Conservation (phyloP, 495 filamentous ascomycete genomes). For the Talaromyces trachyspermus region DNA sequence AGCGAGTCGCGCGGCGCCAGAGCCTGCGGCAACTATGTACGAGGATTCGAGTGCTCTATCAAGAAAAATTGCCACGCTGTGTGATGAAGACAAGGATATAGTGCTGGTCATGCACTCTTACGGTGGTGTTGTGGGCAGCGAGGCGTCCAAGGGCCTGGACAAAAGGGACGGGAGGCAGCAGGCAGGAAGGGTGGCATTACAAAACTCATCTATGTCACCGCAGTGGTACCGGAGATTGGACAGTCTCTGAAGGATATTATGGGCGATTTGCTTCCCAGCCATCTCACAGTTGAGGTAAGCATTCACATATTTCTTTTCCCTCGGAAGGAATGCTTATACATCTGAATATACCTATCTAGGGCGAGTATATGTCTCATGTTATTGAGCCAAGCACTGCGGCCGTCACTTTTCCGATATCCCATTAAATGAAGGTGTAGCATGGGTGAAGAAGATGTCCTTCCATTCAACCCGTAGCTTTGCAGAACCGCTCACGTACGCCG, state of each 20-base stretch:
- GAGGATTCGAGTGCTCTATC: conserved; percentile 25
- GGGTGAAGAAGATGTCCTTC: conserved; percentile 2
- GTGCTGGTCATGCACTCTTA: conserved; percentile 32
- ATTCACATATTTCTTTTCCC: neutral
- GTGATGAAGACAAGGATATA: conserved; percentile 27
- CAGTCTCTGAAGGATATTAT: conserved; percentile 20
- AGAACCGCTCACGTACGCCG: neutral
- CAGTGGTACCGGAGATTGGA: conserved; percentile 26
- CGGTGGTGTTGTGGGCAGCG: conserved; percentile 29
- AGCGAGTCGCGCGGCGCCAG: conserved; percentile 30
- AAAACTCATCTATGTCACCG: conserved; percentile 32
- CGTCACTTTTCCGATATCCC: conserved; percentile 1
- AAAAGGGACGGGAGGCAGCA: conserved; percentile 29
- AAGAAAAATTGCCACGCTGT: conserved; percentile 14
- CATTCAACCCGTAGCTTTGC: neutral
- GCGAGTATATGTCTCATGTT: conserved; percentile 1
- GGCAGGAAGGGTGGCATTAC: conserved; percentile 33
- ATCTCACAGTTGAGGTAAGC: conserved; percentile 23
- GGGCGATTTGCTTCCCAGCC: conserved; percentile 21
- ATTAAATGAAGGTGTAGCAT: neutral
- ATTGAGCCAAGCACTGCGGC: conserved; percentile 3
- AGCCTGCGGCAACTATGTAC: conserved; percentile 31
- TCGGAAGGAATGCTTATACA: neutral
- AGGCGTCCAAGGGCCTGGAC: conserved; percentile 28
- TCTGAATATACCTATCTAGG: neutral